A percentile compares a stretch with the other conserved stretches of the same genome.
Evolutionary conservation across 2,329 filamentous ascomycete species (phyloP).

Genomic region (Plectosphaerella cucumerina): DNA sequence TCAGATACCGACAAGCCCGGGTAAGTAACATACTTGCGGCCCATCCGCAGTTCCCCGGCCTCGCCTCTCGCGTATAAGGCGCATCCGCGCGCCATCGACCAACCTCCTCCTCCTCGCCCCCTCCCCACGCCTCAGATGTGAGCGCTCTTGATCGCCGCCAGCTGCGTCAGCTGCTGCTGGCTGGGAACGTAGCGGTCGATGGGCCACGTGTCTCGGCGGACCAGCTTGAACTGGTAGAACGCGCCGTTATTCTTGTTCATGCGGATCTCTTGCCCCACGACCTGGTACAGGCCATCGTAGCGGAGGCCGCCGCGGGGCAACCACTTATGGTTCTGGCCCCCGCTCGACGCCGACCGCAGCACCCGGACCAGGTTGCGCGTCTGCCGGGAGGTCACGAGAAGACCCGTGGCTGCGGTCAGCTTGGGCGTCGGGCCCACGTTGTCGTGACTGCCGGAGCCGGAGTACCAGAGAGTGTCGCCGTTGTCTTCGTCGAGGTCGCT

Average conservation of each 20-base stretch:
- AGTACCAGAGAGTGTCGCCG: slow-evolving; percentile 19
- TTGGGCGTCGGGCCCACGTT: slow-evolving; percentile 8
- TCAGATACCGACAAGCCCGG: too few relatives aligned
- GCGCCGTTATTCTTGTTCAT: slow-evolving; percentile 14
- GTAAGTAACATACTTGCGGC: too few relatives aligned
- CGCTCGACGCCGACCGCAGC: slow-evolving; percentile 17
- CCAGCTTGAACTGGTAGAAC: slow-evolving; percentile 10
- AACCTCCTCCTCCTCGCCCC: too few relatives aligned
- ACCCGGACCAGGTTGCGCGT: slow-evolving; percentile 20
- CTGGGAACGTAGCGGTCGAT: too few relatives aligned
- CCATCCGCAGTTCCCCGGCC: too few relatives aligned
- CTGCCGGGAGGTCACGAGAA: slow-evolving; percentile 14
- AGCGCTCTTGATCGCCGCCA: too few relatives aligned
- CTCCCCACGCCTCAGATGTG: too few relatives aligned
- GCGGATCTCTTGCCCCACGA: slow-evolving; percentile 6
- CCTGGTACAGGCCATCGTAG: slow-evolving; percentile 30
- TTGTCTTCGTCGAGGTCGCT: slow-evolving; percentile 18
- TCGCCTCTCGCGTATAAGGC: too few relatives aligned
- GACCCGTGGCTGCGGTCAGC: slow-evolving; percentile 10
- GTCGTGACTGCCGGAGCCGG: slow-evolving; percentile 16
- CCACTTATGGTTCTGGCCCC: background rate
- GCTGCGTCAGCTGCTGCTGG: too few relatives aligned
- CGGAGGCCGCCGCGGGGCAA: slow-evolving; percentile 23
- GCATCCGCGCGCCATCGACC: too few relatives aligned
- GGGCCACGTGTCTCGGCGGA: background rate